phyloP scores from a whole-genome alignment of 306 rosid genomes.

The Abrus pulchellus region DNA sequence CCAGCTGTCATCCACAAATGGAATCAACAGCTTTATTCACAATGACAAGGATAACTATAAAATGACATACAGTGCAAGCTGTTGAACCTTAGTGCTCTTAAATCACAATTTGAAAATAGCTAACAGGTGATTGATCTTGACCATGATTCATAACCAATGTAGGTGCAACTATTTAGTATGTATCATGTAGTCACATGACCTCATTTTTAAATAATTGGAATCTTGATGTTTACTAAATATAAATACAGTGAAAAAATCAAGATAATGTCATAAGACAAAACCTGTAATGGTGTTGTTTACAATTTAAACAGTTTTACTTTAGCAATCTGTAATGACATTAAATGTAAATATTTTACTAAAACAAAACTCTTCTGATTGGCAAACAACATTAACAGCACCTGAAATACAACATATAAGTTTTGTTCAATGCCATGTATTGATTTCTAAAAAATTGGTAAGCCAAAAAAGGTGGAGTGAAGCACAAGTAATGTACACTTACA shows the following conservation, averaged over 20 bases:
- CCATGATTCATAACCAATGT: conserved; percentile 9
- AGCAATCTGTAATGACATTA: too few relatives aligned
- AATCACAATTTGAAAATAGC: conserved; percentile 32
- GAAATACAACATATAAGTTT: too few relatives aligned
- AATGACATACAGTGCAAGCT: conserved; percentile 34
- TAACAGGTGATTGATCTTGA: conserved; percentile 14
- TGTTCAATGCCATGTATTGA: neutral
- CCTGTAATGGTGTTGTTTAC: too few relatives aligned
- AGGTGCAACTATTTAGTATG: conserved; percentile 17
- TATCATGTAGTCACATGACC: conserved; percentile 38
- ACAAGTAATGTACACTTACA: neutral
- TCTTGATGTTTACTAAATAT: neutral
- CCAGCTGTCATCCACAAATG: conserved; percentile 51
- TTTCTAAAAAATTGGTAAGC: conserved; percentile 25
- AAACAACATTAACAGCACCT: too few relatives aligned
- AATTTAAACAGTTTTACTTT: too few relatives aligned
- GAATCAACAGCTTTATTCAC: conserved; percentile 25
- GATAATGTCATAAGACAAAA: too few relatives aligned
- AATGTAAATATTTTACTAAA: too few relatives aligned
- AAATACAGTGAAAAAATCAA: neutral
- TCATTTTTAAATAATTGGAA: conserved; percentile 22
- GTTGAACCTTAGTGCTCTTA: conserved; percentile 13
- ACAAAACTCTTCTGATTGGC: too few relatives aligned
- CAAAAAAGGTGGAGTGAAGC: conserved; percentile 8
- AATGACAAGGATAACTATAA: conserved; percentile 33